Evolutionary conservation across 2,329 filamentous ascomycete species (phyloP).

Genomic region (Aspergillus sp.): DNA sequence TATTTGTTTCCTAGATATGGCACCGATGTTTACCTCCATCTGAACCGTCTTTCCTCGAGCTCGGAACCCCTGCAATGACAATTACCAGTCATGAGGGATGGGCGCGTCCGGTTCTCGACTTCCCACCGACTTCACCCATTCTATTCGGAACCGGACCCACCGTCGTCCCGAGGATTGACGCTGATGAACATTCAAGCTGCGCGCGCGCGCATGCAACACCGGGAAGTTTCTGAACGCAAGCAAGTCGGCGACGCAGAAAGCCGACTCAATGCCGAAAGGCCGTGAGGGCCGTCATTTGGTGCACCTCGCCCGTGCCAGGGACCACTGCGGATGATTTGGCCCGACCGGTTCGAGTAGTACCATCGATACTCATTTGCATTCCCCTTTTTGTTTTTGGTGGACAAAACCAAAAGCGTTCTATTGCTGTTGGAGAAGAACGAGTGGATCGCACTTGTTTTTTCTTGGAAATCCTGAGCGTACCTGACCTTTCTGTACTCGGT

Average conservation of each 20-base stretch:
- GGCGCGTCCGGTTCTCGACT: slow-evolving; percentile 46
- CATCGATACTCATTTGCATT: not conserved
- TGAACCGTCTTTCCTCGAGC: slow-evolving; percentile 91
- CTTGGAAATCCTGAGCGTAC: not conserved
- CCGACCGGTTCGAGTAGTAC: too few relatives aligned
- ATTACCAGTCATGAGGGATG: slow-evolving; percentile 83
- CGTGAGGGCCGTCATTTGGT: slow-evolving; percentile 15
- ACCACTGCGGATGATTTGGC: not conserved
- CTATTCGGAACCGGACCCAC: slow-evolving; percentile 32
- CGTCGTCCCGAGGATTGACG: slow-evolving; percentile 51
- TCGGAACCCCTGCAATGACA: slow-evolving; percentile 94
- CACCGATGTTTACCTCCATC: slow-evolving; percentile 96
- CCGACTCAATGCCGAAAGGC: slow-evolving; percentile 60
- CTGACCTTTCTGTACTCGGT: not conserved
- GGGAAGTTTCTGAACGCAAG: slow-evolving; percentile 79
- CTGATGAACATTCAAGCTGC: slow-evolving; percentile 54
- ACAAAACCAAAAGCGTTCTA: not conserved
- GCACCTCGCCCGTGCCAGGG: not conserved
- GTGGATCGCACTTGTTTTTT: not conserved
- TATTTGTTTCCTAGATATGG: slow-evolving; percentile 67
- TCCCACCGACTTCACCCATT: slow-evolving; percentile 39
- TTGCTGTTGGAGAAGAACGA: not conserved
- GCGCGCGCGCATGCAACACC: slow-evolving; percentile 66
- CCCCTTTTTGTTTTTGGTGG: not conserved
- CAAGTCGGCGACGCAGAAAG: slow-evolving; percentile 87